phyloP scores from a whole-genome alignment of 108 stramenopile genomes.

The Nannochloropsis granulata region DNA sequence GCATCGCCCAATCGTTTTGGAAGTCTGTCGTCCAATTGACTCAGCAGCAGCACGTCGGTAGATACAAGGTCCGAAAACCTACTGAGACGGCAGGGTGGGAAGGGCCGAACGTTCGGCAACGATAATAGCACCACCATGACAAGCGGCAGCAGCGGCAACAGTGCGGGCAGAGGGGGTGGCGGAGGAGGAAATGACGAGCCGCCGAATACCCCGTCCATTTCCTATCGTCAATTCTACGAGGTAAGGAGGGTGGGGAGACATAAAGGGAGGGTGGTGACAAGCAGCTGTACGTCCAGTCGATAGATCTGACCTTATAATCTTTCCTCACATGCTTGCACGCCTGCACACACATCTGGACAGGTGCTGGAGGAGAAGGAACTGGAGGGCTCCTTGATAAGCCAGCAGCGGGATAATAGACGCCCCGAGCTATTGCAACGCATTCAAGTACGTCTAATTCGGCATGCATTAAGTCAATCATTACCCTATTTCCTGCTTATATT shows the following conservation, averaged over 20 bases:
- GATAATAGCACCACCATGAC: not conserved
- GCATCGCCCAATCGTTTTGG: no score
- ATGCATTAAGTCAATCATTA: not conserved
- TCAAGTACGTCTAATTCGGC: not conserved
- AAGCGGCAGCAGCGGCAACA: not conserved
- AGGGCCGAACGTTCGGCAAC: no score
- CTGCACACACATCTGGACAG: not conserved
- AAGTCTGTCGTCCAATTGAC: no score
- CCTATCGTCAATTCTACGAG: not conserved
- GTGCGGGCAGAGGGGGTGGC: not conserved
- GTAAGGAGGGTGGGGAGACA: not conserved
- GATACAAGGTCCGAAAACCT: no score
- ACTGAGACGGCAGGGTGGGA: no score
- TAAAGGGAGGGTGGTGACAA: not conserved
- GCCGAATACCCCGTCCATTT: not conserved
- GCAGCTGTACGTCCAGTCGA: not conserved
- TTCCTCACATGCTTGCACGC: not conserved
- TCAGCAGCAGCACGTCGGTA: no score
- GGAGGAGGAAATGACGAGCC: not conserved
- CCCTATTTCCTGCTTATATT: no score
- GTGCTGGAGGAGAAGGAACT: not conserved
- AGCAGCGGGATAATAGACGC: not conserved
- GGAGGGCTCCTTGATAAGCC: not conserved
- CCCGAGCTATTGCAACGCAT: not conserved
- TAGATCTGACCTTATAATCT: not conserved